phyloP scores from a whole-genome alignment of 306 rosid species.

The Cucumis melo region DNA sequence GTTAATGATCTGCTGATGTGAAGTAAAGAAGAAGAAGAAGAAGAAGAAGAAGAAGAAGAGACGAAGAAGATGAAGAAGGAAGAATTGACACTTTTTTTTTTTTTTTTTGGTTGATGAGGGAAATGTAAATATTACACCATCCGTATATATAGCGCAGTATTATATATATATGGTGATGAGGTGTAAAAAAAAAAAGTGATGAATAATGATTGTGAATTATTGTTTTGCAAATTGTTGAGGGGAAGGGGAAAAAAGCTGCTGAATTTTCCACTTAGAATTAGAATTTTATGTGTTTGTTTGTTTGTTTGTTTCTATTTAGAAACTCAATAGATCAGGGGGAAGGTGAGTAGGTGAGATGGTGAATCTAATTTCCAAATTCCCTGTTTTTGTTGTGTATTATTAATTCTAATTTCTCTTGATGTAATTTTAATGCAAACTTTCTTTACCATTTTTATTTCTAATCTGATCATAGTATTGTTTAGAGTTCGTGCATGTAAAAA shows the following conservation, averaged over 20 bases:
- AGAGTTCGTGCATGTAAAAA: too few species aligned
- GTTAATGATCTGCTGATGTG: conserved; percentile 78
- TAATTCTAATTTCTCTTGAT: background rate
- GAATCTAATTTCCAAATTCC: background rate
- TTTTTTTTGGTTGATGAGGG: background rate
- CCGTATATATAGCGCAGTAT: background rate
- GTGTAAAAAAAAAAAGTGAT: background rate
- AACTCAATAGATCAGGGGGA: background rate
- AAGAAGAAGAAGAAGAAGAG: too few species aligned
- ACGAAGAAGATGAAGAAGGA: too few species aligned
- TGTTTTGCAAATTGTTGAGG: background rate
- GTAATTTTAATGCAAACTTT: background rate
- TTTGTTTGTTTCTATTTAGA: background rate
- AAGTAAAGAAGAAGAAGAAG: conserved; percentile 8
- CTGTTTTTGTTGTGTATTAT: background rate
- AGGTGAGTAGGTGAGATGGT: too few species aligned
- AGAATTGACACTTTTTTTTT: background rate
- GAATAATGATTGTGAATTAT: conserved; percentile 1
- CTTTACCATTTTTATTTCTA: background rate
- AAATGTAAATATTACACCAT: conserved; percentile 36
- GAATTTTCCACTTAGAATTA: background rate
- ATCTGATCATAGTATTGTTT: too few species aligned
- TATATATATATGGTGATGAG: background rate
- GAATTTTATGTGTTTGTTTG: background rate
- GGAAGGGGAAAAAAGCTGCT: background rate